These are phyloP conservation scores for Euphorbia pulcherrima DNA, from an alignment of 345 rosid species.

Conservation along the genomic window DNA sequence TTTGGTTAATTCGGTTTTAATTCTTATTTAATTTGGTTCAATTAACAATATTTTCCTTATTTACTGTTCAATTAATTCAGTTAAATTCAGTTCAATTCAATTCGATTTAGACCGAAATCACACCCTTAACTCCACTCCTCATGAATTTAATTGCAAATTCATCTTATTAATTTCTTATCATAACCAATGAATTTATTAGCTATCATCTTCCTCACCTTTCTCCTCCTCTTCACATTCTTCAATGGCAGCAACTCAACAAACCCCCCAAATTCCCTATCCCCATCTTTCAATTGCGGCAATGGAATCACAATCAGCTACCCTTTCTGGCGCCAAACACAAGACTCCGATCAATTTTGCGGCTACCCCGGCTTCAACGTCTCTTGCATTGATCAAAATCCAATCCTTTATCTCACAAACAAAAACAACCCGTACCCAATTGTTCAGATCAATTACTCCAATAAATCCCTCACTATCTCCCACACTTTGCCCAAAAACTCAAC, in stretches of 20 bases:
- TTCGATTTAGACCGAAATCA: too few species aligned
- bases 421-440: not conserved
- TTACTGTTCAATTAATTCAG: too few species aligned
- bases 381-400: slow-evolving; percentile 18
- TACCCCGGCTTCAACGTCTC: slow-evolving; percentile 31
- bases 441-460: slow-evolving; percentile 19
- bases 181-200: slow-evolving; percentile 11
- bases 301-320: slow-evolving; percentile 26
- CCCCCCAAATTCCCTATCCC: slow-evolving; percentile 6
- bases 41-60: too few species aligned
- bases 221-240: slow-evolving; percentile 1
- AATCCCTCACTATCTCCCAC: slow-evolving; percentile 18
- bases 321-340: slow-evolving; percentile 22
- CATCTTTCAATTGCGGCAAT: slow-evolving; percentile 24
- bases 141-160: too few species aligned
- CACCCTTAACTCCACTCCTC: too few species aligned
- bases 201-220: slow-evolving; percentile 1
- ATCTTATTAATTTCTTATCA: too few species aligned
- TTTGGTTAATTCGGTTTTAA: too few species aligned
- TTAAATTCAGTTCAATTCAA: too few species aligned
- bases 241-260: slow-evolving; percentile 3
- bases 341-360: slow-evolving; percentile 23
- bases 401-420: slow-evolving; percentile 10
- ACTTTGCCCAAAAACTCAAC: not conserved
- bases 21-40: too few species aligned